A percentile compares a stretch with the other conserved stretches of the same genome.
phyloP scores from a whole-genome alignment of 441 rosid species.

The Capsella rubella region DNA sequence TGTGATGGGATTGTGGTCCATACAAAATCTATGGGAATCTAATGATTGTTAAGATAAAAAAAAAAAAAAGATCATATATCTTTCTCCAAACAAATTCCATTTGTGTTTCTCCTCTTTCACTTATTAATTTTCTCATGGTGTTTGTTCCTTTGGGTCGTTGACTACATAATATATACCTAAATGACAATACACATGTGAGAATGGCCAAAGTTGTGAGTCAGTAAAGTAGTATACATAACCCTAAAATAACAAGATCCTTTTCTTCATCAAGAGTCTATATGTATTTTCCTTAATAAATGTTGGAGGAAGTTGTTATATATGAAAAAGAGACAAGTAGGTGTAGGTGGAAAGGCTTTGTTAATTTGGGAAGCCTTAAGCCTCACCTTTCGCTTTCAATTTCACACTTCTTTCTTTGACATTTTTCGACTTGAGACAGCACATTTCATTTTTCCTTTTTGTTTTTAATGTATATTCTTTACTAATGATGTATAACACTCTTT shows the following conservation, averaged over 20 bases:
- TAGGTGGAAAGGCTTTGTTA: background rate
- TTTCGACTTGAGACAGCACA: background rate
- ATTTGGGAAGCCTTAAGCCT: slow-evolving; percentile 1
- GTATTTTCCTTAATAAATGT: background rate
- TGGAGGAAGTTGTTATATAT: background rate
- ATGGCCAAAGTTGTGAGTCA: background rate
- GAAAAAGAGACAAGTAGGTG: slow-evolving; percentile 1
- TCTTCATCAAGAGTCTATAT: background rate
- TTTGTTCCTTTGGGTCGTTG: slow-evolving; percentile 1
- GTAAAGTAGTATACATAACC: background rate
- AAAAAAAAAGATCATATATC: background rate
- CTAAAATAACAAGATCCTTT: background rate
- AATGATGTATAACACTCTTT: background rate
- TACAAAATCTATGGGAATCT: slow-evolving; percentile 21
- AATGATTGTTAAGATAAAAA: background rate
- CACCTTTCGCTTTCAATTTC: slow-evolving; percentile 16
- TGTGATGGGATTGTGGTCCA: slow-evolving; percentile 25
- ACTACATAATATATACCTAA: background rate
- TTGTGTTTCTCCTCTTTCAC: background rate
- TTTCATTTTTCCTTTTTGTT: background rate
- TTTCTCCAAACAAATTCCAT: background rate
- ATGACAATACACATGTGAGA: background rate
- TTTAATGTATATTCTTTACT: background rate
- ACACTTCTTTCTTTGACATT: slow-evolving; percentile 21
- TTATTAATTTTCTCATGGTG: background rate